Base-by-base conservation (phyloP, 345 rosid genomes). In the Euphorbia lathyris region DNA sequence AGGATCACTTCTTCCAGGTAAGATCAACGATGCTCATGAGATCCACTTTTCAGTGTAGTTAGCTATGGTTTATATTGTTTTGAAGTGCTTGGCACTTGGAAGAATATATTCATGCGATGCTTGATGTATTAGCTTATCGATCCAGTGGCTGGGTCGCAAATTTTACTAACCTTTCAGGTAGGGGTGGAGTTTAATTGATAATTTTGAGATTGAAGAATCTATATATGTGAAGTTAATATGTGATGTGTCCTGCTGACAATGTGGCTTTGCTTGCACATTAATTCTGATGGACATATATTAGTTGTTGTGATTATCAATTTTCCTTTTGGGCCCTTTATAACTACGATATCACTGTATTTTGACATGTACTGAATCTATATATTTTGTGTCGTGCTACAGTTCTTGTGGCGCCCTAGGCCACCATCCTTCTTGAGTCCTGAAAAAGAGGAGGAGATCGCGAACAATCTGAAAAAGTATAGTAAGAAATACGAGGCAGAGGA, bases 1-100 rank as follows among this genome's bases (percentile, higher is more conserved):
- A 90, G 87, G 99, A 95, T 82, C 97, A 92, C 78, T 90, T 95
- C 87, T 92, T 86, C 82, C 98, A 95, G 97, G 97, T 88, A 67
- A 27, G 75, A 45, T 53, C 14, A n/a, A 17, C 59, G 5, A 20
- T 58, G 56, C 9, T 61, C 53, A 7, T 70, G 34, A 30, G 23
- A 68, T 27, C 23, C 34, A 29, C 42, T 52, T 40, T 42, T 34
- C 29, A 1, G 22, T 66, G 20, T 36, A 45, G 58, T 48, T 55
- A 23, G 3, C 53, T 16, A 32, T 34, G 25, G n/a, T 30, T 40
- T 34, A 30, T 22, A 50, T 19, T 36, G 27, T 22, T 26, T 19
- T 36, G 17, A 34, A 59, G 32, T 60, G 11, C 9, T 23, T 45
- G 58, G 59, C 23, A 34, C 13, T 47, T 16, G 52, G n/a, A 4